These are phyloP conservation scores for Pyrenula aspistea DNA, from an alignment of 495 filamentous ascomycete genomes.

Conservation along the genomic window DNA sequence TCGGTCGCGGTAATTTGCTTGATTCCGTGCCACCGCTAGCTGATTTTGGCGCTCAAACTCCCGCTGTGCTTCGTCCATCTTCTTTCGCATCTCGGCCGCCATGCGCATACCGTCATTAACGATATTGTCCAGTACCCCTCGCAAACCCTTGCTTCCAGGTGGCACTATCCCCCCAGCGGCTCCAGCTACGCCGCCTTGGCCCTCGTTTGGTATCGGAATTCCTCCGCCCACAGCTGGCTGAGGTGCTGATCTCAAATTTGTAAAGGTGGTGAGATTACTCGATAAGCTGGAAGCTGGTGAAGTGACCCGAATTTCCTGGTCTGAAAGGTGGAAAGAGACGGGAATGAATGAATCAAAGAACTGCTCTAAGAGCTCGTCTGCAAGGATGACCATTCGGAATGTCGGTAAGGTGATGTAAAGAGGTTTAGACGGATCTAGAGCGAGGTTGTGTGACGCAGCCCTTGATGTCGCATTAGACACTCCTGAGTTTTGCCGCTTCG, in stretches of 20 bases:
- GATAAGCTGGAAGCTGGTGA: constrained; percentile 53
- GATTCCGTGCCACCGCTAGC: neutral
- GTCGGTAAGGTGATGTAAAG: constrained; percentile 94
- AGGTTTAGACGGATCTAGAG: constrained; percentile 83
- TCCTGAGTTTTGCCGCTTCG: neutral
- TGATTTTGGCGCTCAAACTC: constrained; percentile 56
- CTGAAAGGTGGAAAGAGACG: constrained; percentile 56
- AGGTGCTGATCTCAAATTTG: constrained; percentile 46
- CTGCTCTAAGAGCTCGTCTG: constrained; percentile 86
- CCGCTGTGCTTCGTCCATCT: constrained; percentile 85
- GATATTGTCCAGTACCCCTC: constrained; percentile 92
- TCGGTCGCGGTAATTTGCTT: constrained; percentile 48
- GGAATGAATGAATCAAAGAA: constrained; percentile 84
- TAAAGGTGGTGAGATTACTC: constrained; percentile 68
- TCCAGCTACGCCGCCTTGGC: constrained; percentile 20
- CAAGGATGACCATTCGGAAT: constrained; percentile 96
- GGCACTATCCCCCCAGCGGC: constrained; percentile 41
- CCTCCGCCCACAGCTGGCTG: constrained; percentile 24
- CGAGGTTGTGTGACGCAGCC: constrained; percentile 54
- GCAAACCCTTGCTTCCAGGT: constrained; percentile 62
- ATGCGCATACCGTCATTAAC: constrained; percentile 94
- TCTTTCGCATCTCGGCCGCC: constrained; percentile 74
- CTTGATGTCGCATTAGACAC: neutral
- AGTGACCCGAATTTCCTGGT: constrained; percentile 26
- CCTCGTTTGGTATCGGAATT: constrained; percentile 14